phyloP scores from a whole-genome alignment of 805 yeast species.

The Diddensiella transvaalensis region DNA sequence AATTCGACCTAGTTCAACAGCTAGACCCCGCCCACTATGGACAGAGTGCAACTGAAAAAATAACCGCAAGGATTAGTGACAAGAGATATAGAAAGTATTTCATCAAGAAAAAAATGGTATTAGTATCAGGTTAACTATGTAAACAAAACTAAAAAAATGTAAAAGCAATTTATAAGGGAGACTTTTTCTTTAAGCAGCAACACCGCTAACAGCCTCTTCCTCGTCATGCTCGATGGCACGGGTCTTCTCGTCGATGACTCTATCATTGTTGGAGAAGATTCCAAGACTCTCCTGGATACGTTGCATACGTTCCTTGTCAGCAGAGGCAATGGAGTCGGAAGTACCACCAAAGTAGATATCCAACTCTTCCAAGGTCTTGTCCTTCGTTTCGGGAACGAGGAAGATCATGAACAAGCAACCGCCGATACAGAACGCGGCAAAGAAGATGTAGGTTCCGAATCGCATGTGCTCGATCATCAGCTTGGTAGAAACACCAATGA shows the following conservation, averaged over 20 bases:
- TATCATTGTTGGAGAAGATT: conserved; percentile 19
- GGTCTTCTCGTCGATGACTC: conserved; percentile 12
- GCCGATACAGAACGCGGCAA: conserved; percentile 27
- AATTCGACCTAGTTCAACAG: too few species aligned
- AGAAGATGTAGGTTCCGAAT: conserved; percentile 31
- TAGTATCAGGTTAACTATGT: not conserved
- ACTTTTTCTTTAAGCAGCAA: not conserved
- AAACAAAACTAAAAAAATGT: not conserved
- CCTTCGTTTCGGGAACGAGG: conserved; percentile 70
- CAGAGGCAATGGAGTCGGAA: conserved; percentile 22
- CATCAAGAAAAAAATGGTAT: too few species aligned
- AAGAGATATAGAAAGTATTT: too few species aligned
- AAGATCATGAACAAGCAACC: conserved; percentile 31
- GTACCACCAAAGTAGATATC: conserved; percentile 39
- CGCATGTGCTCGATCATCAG: conserved; percentile 25
- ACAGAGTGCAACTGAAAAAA: too few species aligned
- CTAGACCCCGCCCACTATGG: too few species aligned
- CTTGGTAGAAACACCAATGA: conserved; percentile 29
- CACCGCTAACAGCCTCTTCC: not conserved
- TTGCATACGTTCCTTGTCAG: conserved; percentile 23
- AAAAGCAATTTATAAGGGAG: not conserved
- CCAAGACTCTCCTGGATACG: conserved; percentile 24
- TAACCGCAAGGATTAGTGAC: too few species aligned
- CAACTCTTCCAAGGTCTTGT: conserved; percentile 66
- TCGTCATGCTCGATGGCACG: conserved; percentile 14